Evolutionary conservation across 345 rosid genomes (phyloP), one percentile per base, ranked within the genome.

Genomic region (Abelmoschus esculentus): DNA sequence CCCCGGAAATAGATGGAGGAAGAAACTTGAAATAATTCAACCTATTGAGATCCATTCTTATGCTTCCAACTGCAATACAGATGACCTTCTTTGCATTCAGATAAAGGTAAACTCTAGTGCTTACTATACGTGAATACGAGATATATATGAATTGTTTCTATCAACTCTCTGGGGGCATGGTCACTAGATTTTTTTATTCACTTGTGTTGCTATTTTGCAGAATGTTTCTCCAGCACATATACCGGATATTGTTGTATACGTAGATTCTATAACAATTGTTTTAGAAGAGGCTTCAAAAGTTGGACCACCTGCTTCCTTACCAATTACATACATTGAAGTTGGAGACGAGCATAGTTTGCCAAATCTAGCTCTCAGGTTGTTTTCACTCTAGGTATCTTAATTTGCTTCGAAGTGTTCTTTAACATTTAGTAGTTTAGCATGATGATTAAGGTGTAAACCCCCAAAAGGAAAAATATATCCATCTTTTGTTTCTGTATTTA

Each of bases 1-100:
- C 71, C 97, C 99, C n/a, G 98, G 99, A 74, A 85, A 83, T 81
- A 86, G 97, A 81, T 96, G 99, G 99, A 84, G 88, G 76, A 92
- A 90, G 84, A 92, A 89, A 81, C 82, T 96, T 63, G 88, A 96
- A 82, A 86, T 90, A 19, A 83, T 96, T 86, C 98, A 90, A 83
- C 97, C 97, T 66, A 79, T 90, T 61, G 89, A 89, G 73, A 90
- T 96, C 67, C 80, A 80, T 77, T 92, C 96, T 34, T 90, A 86
- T 80, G 80, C 91, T 55, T 88, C 92, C 67, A 85, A 90, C 77
- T 96, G 97, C 83, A 92, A 90, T 74, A 89, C 97, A 42, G 92
- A 89, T 80, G 96, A 96, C 77, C 90, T 92, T 81, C 89, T 96
- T 31, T 92, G 95, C 66, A 93, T 96, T 74, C 98, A 87, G 86